These are phyloP conservation scores for Alternaria sp. DNA, from an alignment of 2,329 filamentous ascomycete species.

Conservation along the genomic window DNA sequence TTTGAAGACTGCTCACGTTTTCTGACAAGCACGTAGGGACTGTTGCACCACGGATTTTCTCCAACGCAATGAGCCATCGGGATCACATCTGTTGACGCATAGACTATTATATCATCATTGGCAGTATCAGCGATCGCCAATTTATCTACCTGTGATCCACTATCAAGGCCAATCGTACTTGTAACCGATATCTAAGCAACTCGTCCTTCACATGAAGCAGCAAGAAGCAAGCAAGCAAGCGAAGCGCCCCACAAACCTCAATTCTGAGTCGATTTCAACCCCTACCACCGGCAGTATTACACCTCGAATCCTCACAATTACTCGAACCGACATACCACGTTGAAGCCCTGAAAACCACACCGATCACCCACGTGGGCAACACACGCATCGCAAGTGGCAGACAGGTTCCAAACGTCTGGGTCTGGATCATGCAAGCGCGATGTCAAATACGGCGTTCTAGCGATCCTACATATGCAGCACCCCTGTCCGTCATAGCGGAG, in stretches of 20 bases:
- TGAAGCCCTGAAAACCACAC: background rate
- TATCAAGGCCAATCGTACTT: background rate
- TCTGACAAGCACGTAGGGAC: background rate
- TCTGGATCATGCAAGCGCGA: background rate
- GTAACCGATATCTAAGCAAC: background rate
- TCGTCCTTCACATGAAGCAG: background rate
- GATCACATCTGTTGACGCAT: background rate
- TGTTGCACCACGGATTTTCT: background rate
- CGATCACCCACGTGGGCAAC: constrained; percentile 8
- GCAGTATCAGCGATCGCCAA: no score
- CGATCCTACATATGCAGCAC: background rate
- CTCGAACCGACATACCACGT: background rate
- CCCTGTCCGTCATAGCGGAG: background rate
- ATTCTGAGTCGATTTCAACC: constrained; percentile 1
- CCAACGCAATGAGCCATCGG: background rate
- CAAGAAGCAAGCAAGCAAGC: background rate
- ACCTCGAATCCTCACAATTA: background rate
- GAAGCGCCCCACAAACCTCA: constrained; percentile 1
- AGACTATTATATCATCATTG: background rate
- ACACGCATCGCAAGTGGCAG: constrained; percentile 1
- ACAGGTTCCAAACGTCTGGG: background rate
- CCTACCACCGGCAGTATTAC: background rate
- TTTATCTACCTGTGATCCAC: no score
- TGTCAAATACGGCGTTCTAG: background rate
- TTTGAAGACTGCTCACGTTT: background rate